Base-by-base conservation (phyloP, 2,329 filamentous ascomycete species). In the Stagonosporopsis tanaceti region DNA sequence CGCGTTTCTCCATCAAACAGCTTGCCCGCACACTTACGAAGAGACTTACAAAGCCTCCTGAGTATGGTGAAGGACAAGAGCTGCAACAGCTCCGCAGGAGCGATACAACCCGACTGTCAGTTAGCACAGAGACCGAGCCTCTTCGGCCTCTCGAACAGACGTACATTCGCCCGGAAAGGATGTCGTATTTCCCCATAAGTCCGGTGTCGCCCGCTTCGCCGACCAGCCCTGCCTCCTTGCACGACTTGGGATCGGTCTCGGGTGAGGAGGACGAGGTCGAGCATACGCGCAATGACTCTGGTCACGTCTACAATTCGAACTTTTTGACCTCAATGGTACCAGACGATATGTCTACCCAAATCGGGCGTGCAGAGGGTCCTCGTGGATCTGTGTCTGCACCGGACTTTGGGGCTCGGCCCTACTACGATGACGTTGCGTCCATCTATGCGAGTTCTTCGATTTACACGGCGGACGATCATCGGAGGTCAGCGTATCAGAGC, bases 1-100 rank as follows among this genome's bases (percentile, higher is more conserved):
- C 70, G 14, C 68, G 69, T 4, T 74, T 74, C 42, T 75, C 71
- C 0, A 35, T 76, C 14, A 74, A 64, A 39, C 65, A 69, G 39
- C 64, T 76, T 11, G 71, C 70, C 15, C 68, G 71, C 6, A 69
- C 53, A 4, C 58, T 76, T 12, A 71, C 69, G 1, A 69, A 65
- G 24, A 70, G 60, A 44, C 50, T 74, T 5, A 63, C 48, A 1
- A 73, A 65, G 37, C 50, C 53, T 2, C 53, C 58, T 3, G 62
- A 66, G 6, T 41, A 47, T 2, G 28, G 8, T 7, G 44, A 68
- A 14, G 62, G 59, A 15, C 57, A 71, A 42, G 72, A 74, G 48
- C 39, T 72, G 22, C 60, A 66, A 15, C 64, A 74, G 6, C 47
- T 75, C 9, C 57, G 56, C 15, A 38, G 48, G 5, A 57, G 50